These are phyloP conservation scores for Heritiera fomes DNA, from an alignment of 345 rosid genomes.

Conservation along the genomic window DNA sequence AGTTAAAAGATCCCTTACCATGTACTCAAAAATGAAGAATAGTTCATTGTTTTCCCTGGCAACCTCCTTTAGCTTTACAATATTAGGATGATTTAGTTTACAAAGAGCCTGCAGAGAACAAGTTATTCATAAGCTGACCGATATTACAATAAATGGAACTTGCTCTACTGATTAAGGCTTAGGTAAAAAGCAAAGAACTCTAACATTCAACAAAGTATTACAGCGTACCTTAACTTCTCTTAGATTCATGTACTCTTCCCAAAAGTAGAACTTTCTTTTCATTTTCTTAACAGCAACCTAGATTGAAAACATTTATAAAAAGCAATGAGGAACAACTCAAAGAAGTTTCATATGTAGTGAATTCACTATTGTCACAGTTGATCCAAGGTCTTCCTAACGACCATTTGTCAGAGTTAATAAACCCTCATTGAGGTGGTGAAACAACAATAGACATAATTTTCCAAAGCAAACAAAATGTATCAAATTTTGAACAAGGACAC, in stretches of 20 bases:
- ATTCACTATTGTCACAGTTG: not conserved
- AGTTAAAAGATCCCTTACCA: conserved; percentile 53
- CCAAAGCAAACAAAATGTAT: not conserved
- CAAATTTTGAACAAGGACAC: not conserved
- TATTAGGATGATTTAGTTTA: conserved; percentile 79
- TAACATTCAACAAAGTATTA: conserved; percentile 1
- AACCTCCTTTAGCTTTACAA: conserved; percentile 89
- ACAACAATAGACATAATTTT: conserved; percentile 3
- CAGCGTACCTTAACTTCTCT: conserved; percentile 82
- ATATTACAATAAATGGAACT: conserved; percentile 16
- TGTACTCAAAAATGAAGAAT: conserved; percentile 91
- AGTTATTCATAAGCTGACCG: not conserved
- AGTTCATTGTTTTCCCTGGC: conserved; percentile 84
- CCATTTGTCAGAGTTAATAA: not conserved
- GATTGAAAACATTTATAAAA: not conserved
- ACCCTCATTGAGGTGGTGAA: not conserved
- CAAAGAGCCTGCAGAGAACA: conserved; percentile 74
- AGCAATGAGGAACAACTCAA: conserved; percentile 13
- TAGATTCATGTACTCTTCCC: conserved; percentile 91
- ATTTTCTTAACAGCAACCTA: conserved; percentile 98
- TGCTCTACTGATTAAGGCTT: not conserved
- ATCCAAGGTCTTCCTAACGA: conserved; percentile 6
- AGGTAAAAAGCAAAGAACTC: conserved; percentile 3
- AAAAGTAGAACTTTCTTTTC: conserved; percentile 87
- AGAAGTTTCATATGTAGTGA: not conserved